A percentile compares a stretch with the other conserved stretches of the same genome.
phyloP scores from a whole-genome alignment of 1,284 basidiomycete genomes.

The Cryptococcus sp. region DNA sequence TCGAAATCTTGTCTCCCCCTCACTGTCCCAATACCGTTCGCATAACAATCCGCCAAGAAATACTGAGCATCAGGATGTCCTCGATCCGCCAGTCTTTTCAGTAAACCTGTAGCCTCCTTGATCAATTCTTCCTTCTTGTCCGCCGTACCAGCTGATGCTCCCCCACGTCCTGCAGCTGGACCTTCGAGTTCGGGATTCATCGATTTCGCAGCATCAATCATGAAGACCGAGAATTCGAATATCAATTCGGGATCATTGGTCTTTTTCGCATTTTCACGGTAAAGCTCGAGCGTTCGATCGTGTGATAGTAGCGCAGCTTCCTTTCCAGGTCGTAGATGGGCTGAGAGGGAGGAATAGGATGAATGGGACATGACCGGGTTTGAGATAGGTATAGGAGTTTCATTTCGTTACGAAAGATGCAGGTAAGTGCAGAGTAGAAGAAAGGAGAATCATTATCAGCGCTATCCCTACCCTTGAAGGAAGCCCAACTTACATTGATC shows the following conservation, averaged over 20 bases:
- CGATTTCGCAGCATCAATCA: constrained; percentile 91
- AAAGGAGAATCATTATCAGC: neutral
- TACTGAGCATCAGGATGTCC: constrained; percentile 94
- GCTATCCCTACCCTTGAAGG: neutral
- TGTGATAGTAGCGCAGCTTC: constrained; percentile 88
- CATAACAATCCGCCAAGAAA: constrained; percentile 95
- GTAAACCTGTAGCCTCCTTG: constrained; percentile 75
- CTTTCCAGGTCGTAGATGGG: constrained; percentile 87
- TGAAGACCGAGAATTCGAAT: constrained; percentile 97
- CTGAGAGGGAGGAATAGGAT: constrained; percentile 12
- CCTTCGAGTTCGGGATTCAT: constrained; percentile 47
- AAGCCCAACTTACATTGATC: constrained; percentile 43
- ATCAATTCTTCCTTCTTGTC: constrained; percentile 85
- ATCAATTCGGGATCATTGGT: constrained; percentile 96
- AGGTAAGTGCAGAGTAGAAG: neutral
- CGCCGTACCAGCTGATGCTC: constrained; percentile 58
- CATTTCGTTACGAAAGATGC: neutral
- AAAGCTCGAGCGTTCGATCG: constrained; percentile 91
- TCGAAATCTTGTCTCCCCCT: constrained; percentile 93
- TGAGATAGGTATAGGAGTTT: no score
- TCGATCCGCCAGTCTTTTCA: constrained; percentile 86
- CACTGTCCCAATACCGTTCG: constrained; percentile 89
- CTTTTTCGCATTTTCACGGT: constrained; percentile 96
- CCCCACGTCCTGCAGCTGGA: neutral
- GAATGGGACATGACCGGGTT: neutral